phyloP scores from a whole-genome alignment of 2,329 filamentous ascomycete genomes.

The Lachnellula cervina region DNA sequence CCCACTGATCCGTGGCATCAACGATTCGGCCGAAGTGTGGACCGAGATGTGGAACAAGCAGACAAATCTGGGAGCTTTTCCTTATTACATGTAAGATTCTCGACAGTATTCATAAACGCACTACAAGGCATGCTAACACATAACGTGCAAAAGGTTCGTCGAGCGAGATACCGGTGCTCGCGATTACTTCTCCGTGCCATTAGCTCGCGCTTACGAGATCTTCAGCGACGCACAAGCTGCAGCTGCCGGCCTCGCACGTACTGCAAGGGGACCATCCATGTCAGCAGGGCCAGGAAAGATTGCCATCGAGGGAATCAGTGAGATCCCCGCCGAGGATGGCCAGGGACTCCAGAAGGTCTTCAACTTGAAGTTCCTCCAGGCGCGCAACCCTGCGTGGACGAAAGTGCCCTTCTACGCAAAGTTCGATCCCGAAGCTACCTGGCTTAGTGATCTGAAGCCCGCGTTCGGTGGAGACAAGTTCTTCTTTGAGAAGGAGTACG shows the following conservation, averaged over 20 bases:
- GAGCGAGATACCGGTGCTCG: conserved; percentile 10
- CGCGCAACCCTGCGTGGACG: conserved; percentile 5
- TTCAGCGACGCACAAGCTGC: background rate
- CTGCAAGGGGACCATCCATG: conserved; percentile 4
- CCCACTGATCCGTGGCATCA: conserved; percentile 5
- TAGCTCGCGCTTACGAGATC: conserved; percentile 1
- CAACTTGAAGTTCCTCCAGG: conserved; percentile 7
- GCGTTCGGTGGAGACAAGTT: conserved; percentile 3
- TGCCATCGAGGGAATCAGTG: background rate
- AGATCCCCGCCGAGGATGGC: background rate
- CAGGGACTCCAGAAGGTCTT: background rate
- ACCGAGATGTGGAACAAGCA: conserved; percentile 8
- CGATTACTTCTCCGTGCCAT: conserved; percentile 5
- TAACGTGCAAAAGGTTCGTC: conserved; percentile 1
- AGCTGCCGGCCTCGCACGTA: background rate
- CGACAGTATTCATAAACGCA: background rate
- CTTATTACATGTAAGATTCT: conserved; percentile 9
- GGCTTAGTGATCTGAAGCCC: conserved; percentile 4
- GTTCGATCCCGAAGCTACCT: conserved; percentile 2
- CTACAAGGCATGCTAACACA: background rate
- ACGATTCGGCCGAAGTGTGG: conserved; percentile 4
- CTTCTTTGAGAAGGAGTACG: conserved; percentile 7
- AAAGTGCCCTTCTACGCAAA: conserved; percentile 2
- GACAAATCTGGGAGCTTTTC: background rate
- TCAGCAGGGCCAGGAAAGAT: conserved; percentile 9